Percentiles rank a stretch among this genome's conserved stretches.
Evolutionary conservation across 768 basidiomycete genomes (phyloP).

Genomic region (Neoboletus subvelutipes): DNA sequence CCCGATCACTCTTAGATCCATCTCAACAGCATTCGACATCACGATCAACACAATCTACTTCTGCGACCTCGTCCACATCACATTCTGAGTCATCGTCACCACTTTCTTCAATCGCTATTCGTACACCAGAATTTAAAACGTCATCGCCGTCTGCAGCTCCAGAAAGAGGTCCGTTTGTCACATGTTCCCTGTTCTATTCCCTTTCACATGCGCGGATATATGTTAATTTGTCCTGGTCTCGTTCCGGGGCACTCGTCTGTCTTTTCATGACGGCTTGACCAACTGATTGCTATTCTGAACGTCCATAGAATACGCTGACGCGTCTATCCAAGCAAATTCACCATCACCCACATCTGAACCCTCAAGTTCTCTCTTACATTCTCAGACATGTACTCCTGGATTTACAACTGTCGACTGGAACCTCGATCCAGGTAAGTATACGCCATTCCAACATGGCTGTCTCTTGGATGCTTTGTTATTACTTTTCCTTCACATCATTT

Average conservation of each 20-base stretch:
- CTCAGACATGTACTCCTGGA: background rate
- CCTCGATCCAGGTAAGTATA: constrained; percentile 6
- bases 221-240: background rate
- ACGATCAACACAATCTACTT: background rate
- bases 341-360: background rate
- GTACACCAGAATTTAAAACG: background rate
- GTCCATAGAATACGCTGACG: constrained; percentile 13
- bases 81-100: background rate
- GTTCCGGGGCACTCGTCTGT: background rate
- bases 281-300: background rate
- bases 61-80: background rate
- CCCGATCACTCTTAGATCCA: background rate
- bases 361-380: background rate
- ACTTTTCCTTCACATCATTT: background rate
- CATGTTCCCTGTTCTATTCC: background rate
- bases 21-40: background rate
- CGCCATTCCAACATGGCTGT: background rate
- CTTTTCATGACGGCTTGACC: background rate
- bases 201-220: background rate
- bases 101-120: background rate
- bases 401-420: constrained; percentile 14
- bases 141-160: background rate
- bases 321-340: constrained; percentile 13
- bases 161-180: constrained; percentile 5
- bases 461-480: background rate